Base-by-base conservation (phyloP, 2,329 filamentous ascomycete genomes). In the Aspergillus hiratsukae region DNA sequence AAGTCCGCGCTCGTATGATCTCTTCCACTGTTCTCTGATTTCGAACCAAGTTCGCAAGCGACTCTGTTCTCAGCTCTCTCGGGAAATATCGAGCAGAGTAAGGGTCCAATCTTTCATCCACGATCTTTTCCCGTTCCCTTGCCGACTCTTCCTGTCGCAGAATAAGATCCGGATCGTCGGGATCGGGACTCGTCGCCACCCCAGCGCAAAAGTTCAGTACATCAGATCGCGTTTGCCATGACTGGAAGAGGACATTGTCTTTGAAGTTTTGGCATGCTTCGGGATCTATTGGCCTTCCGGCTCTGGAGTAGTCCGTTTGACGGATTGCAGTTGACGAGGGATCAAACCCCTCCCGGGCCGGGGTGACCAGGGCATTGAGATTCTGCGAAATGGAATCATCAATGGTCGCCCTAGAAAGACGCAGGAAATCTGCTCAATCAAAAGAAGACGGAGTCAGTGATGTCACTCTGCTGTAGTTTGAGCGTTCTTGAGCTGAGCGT, bases 311-410 rank as follows among this genome's bases (percentile, higher is more conserved):
- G 43, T 80, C 76, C 1, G 83, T 78, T 25, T 80, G 78, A 52
- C 87, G 83, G 14, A 82, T 77, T 0, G 86, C 83, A 1, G 91
- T 96, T 1, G 90, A 92, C 0, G 81, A 77, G 1, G 93, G 89
- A 69, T 96, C 88, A 75, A 96, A 97, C 17, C 86, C 85, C 35
- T 68, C 66, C 48, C 80, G 78, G 11, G 89, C 82, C 0, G 93
- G 93, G 0, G 88, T 92, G 48, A 90, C 78, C 40, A 97, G 83
- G 1, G 91, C 90, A 78, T 97, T 97, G 59, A 99, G 84, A 67
- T 95, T 93, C 69, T 96, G 92, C 0, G 86, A 86, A 69, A 99
- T 97, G 48, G 89, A 91, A 75, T 99, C 94, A 75, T 99, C 94
- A 68, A 97, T 87, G 49, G 89, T 85, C 52, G 85, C 81, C 61